Evolutionary conservation across 352 stramenopile species (phyloP), one percentile per base, ranked within the genome.

Genomic region (Phytophthora crassamura): DNA sequence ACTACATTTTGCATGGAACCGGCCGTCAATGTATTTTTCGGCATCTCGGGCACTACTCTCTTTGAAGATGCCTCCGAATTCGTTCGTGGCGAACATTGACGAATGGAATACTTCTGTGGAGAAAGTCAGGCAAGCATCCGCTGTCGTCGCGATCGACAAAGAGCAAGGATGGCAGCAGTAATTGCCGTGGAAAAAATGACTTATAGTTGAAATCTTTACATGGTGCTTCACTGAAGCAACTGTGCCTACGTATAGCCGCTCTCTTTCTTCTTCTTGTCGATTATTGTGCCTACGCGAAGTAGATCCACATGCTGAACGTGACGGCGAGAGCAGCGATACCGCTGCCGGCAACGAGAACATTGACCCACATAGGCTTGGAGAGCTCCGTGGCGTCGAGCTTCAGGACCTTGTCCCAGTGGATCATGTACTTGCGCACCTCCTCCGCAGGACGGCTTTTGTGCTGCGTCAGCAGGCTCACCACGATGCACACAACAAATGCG

Each of bases 251-350:
- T 58, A 56, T 40, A 62, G 47, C 7, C 42, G 57, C 7, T 59
- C 32, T 50, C 20, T 57, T 39, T 67, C 53, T 14, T 36, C 22
- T 8, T 25, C 22, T 48, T 47, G 14, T 10, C 7, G 14, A 46
- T 15, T 28, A 6, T 28, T 28, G 10, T 48, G 7, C n/a, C 42
- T 72, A 77, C 20, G 65, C 70, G 51, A 84, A 87, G 52, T 81
- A 82, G 51, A 84, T 71, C 78, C 78, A 83, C 55, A 87, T 77
- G 11, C 50, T 79, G 54, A 88, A 77, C n/a, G 75, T 85, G 47
- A 80, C 64, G 14, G 54, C 51, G 18, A 88, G 64, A 60, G 69
- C 78, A 50, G 64, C 49, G 49, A 86, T 72, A n/a, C 57, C 70
- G 59, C 70, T 83, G 11, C 54, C 68, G 35, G 69, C 67, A 15